Conservation (phyloP, 2,329 filamentous ascomycete species). For the Arthrobotrys pseudoclavata region DNA sequence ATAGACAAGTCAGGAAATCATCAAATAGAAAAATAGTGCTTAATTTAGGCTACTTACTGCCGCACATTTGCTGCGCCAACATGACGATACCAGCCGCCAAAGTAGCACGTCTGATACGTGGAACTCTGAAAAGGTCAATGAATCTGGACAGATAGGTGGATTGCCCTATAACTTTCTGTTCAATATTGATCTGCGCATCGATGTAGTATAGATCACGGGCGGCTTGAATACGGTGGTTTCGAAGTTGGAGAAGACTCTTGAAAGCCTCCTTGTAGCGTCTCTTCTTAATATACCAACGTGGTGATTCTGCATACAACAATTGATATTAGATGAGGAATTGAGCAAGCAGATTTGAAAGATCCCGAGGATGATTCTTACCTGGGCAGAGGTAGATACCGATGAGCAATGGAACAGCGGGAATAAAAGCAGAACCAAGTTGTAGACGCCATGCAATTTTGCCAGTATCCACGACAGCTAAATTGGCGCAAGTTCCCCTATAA, state of each 20-base stretch:
- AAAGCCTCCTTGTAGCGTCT: constrained; percentile 74
- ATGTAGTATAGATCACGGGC: constrained; percentile 76
- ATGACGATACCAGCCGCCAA: constrained; percentile 83
- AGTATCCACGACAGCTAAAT: constrained; percentile 75
- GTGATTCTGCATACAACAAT: constrained; percentile 26
- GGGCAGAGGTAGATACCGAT: constrained; percentile 74
- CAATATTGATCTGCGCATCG: constrained; percentile 70
- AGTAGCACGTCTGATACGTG: constrained; percentile 78
- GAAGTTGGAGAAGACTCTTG: constrained; percentile 71
- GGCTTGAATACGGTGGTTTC: constrained; percentile 74
- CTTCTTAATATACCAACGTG: constrained; percentile 78
- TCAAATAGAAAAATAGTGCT: constrained; percentile 69
- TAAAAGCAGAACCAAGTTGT: constrained; percentile 75
- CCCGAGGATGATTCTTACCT: constrained; percentile 31
- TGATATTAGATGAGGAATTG: constrained; percentile 23
- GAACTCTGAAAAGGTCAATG: constrained; percentile 76
- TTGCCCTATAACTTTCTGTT: constrained; percentile 66
- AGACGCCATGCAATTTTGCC: constrained; percentile 75
- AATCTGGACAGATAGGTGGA: constrained; percentile 75
- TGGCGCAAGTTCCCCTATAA: constrained; percentile 71
- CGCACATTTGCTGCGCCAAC: constrained; percentile 76
- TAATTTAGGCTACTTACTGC: constrained; percentile 64
- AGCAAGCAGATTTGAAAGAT: neutral
- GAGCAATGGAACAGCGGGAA: constrained; percentile 75
- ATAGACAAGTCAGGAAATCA: constrained; percentile 61